Evolutionary conservation across 176 grass and related monocot species (phyloP), one percentile per base, ranked within the genome.

Genomic region (Pontederia crassipes): DNA sequence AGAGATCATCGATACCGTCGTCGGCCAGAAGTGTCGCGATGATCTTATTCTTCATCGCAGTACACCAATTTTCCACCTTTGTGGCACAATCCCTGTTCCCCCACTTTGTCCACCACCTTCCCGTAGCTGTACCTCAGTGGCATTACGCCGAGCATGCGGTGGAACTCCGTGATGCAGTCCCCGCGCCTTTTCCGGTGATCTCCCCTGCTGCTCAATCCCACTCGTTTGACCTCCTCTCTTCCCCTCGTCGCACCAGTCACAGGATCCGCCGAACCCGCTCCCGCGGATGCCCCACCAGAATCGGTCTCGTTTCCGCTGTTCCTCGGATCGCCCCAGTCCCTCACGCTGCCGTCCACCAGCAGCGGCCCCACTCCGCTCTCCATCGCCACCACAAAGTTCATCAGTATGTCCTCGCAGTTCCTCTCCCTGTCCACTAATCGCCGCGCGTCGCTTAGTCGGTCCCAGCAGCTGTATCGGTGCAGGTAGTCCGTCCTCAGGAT

Each of bases 351-450:
- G 49, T 87, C 76, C 20, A 97, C 84, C 9, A 97, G 74, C 47
- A 97, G 56, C 1, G 87, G 84, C 2, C 82, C 82, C 15, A 13
- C 52, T 40, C 84, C 84, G 72, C 65, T 60, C 78, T 49, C 81
- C 59, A 75, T 76, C 8, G 87, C 73, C 17, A 77, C 81, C 48
- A 97, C 76, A 71, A 97, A 97, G 77, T 88, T 97, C 87, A 97
- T 91, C n/a, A 97, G 77, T 59, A 97, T 85, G 75, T 91, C 87
- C 84, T 97, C 87, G 72, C 81, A 91, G 73, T 97, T 97, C 61
- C 84, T 77, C 67, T 78, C 73, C 45, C 72, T 54, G 48, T 97
- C 84, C 17, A 97, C 87, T 26, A 80, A 59, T 35, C 66, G 65
- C 45, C 81, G 87, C 35, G 81, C 84, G 4, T 77, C 66, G 17